A percentile compares a stretch with the other conserved stretches of the same genome.
Conservation (phyloP, 768 basidiomycete genomes). For the Candolleomyces eurysporus region DNA sequence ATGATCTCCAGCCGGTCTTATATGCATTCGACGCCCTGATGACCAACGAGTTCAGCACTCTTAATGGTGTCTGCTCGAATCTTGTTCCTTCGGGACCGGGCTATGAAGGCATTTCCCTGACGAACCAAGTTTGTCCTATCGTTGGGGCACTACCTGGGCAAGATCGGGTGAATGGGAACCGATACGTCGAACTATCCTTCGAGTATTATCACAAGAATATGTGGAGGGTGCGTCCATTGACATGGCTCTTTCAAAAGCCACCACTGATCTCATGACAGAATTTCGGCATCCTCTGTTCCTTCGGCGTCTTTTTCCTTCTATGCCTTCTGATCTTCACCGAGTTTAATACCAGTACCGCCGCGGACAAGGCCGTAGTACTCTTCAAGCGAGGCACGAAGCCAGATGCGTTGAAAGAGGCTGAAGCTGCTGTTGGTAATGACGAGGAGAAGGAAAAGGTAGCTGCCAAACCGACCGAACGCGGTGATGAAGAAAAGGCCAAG, state of each 20-base stretch:
- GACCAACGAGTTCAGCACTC: conserved; percentile 77
- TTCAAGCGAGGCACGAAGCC: conserved; percentile 61
- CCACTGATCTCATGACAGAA: conserved; percentile 38
- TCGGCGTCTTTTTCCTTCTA: conserved; percentile 57
- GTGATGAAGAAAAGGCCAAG: conserved; percentile 30
- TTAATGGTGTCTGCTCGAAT: conserved; percentile 57
- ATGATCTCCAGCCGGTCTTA: conserved; percentile 47
- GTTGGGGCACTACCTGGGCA: conserved; percentile 65
- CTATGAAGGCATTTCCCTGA: conserved; percentile 52
- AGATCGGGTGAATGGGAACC: conserved; percentile 56
- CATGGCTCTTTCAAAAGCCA: background rate
- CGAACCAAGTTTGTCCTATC: conserved; percentile 76
- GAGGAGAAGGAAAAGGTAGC: conserved; percentile 29
- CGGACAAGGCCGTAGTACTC: conserved; percentile 44
- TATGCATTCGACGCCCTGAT: conserved; percentile 77
- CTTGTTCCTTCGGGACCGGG: conserved; percentile 63
- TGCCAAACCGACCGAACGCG: conserved; percentile 21
- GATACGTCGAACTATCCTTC: conserved; percentile 48
- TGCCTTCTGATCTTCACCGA: conserved; percentile 62
- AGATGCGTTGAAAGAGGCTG: conserved; percentile 24
- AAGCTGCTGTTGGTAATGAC: conserved; percentile 26
- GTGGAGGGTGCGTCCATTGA: conserved; percentile 38
- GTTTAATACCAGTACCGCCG: conserved; percentile 38
- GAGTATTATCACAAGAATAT: conserved; percentile 40
- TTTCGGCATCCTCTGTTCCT: conserved; percentile 68